These are phyloP conservation scores for Botrytis squamosa DNA, from an alignment of 2,329 filamentous ascomycete genomes.

Conservation along the genomic window DNA sequence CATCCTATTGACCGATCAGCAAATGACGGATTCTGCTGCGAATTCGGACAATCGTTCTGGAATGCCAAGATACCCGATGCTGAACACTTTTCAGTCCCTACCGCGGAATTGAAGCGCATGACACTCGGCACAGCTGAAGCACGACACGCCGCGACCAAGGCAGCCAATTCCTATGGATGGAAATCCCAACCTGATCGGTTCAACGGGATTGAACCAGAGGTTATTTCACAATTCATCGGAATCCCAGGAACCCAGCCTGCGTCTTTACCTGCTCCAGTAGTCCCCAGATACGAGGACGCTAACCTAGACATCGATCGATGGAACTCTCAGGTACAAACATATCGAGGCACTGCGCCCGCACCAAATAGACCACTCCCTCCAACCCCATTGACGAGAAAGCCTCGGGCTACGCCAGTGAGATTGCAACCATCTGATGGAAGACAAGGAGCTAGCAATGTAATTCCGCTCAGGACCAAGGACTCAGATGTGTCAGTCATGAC, in stretches of 20 bases:
- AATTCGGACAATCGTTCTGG: conserved; percentile 23
- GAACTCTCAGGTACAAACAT: conserved; percentile 12
- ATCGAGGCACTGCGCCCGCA: conserved; percentile 21
- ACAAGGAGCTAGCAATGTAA: not conserved
- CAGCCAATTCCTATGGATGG: conserved; percentile 25
- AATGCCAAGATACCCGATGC: not conserved
- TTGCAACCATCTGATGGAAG: not conserved
- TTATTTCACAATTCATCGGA: conserved; percentile 12
- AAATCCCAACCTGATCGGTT: not conserved
- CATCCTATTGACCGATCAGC: not conserved
- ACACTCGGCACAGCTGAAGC: conserved; percentile 8
- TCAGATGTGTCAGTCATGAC: not conserved
- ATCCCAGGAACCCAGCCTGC: conserved; percentile 10
- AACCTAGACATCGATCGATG: conserved; percentile 24
- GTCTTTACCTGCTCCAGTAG: not conserved
- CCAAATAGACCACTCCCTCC: conserved; percentile 18
- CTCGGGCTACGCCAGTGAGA: too few species aligned
- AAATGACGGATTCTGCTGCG: conserved; percentile 28
- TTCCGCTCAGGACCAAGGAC: not conserved
- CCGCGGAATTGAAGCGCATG: not conserved
- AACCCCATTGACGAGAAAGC: not conserved
- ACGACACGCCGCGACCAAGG: conserved; percentile 12
- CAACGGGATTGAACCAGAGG: conserved; percentile 3
- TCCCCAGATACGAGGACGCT: conserved; percentile 19
- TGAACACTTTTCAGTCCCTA: not conserved